Conservation (phyloP, 1,139 yeast genomes). For the Taphrina sp. region DNA sequence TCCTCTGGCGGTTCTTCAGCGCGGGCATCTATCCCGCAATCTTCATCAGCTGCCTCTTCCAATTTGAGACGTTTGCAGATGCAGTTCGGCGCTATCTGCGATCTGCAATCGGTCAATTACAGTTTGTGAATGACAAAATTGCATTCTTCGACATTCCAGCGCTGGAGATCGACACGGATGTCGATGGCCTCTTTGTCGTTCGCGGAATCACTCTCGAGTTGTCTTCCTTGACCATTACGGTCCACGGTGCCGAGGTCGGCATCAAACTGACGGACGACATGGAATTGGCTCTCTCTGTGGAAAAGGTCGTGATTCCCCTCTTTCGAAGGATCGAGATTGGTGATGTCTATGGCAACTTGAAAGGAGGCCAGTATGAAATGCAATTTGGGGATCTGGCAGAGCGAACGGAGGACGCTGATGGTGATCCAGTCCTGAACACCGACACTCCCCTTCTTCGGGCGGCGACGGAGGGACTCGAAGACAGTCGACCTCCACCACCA, state of each 20-base stretch:
- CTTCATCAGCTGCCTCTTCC: slow-evolving; percentile 24
- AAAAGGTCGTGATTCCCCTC: slow-evolving; percentile 18
- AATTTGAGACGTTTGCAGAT: slow-evolving; percentile 14
- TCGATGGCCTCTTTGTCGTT: slow-evolving; percentile 30
- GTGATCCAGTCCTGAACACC: slow-evolving; percentile 24
- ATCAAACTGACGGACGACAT: slow-evolving; percentile 29
- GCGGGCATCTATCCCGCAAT: slow-evolving; percentile 7
- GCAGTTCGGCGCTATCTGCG: slow-evolving; percentile 12
- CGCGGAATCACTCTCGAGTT: slow-evolving; percentile 22
- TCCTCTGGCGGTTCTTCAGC: slow-evolving; percentile 21
- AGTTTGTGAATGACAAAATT: slow-evolving; percentile 28
- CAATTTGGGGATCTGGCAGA: slow-evolving; percentile 27
- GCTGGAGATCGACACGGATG: slow-evolving; percentile 29
- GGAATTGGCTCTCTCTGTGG: slow-evolving; percentile 27
- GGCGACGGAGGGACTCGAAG: background rate
- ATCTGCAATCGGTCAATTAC: slow-evolving; percentile 8
- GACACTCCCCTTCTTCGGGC: slow-evolving; percentile 27
- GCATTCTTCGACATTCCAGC: slow-evolving; percentile 31
- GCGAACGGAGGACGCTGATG: slow-evolving; percentile 12
- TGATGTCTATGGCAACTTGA: slow-evolving; percentile 26
- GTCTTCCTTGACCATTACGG: slow-evolving; percentile 19
- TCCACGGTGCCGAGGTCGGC: slow-evolving; percentile 30
- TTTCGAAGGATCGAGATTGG: slow-evolving; percentile 25
- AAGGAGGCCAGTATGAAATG: slow-evolving; percentile 31
- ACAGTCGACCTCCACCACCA: too few relatives aligned